Base-by-base conservation (phyloP, 2,329 filamentous ascomycete species). In the Fusarium sp. region DNA sequence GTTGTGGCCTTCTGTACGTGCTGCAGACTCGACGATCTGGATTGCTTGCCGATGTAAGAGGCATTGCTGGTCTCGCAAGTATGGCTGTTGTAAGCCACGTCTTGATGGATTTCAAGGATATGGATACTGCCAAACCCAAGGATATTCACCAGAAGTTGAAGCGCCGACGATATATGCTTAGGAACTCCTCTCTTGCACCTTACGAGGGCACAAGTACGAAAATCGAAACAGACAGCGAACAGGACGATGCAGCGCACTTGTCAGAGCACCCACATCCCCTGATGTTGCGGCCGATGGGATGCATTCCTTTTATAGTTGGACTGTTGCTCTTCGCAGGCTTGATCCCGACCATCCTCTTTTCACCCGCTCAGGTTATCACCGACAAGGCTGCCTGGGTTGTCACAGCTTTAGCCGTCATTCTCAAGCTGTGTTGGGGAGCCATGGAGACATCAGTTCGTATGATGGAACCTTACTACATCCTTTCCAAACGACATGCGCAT, bases 31-130 rank as follows among this genome's bases (percentile, higher is more conserved):
- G 91, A 23, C 88, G 86, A 41, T 91, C 89, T 6, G 91, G 91
- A 1, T 81, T 93, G 18, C 78, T 89, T 5, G 87, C 87, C 8
- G 89, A 93, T 74, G 90, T 92, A 9, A 89, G 88, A 70, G 91
- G 91, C 8, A 92, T 93, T 53, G 90, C 91, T 3, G 91, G 91
- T 3, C 84, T 93, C 39, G 91, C 91, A 8, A 88, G 90, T 58
- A 93, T 93, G 90, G 91, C 91, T 12, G 91, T 91, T 4, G 87
- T 88, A 65, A 89, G 86, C 67, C 91, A 93, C 70, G 91, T 93
- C 75, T 80, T 93, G 67, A 89, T 89, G 79, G 91, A 93, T 75
- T 93, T 93, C 75, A 89, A 88, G 67, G 89, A 89, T 59, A 87
- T 92, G 79, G 91, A 93, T 75, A 87, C 88, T 2, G 90, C 88